Evolutionary conservation across 352 stramenopile genomes (phyloP).

Genomic region (Phytophthora pisi): DNA sequence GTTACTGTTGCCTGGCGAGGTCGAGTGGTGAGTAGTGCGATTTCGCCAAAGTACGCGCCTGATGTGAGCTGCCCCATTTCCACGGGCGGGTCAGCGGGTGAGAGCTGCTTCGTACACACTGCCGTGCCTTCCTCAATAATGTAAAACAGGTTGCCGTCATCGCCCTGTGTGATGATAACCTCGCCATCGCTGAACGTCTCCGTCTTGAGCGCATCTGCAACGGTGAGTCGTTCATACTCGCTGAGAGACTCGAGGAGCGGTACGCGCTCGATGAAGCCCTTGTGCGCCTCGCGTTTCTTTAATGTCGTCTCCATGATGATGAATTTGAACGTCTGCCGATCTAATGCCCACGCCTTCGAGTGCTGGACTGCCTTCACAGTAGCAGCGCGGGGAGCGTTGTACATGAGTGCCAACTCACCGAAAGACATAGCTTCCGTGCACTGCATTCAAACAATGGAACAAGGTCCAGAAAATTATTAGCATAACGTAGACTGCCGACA

Average conservation of each 20-base stretch:
- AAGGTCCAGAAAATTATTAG: neutral
- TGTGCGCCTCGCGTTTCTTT: constrained; percentile 88
- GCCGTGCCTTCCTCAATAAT: constrained; percentile 89
- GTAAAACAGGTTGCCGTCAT: constrained; percentile 91
- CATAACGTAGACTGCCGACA: neutral
- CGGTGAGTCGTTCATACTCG: constrained; percentile 89
- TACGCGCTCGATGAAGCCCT: constrained; percentile 88
- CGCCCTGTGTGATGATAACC: constrained; percentile 91
- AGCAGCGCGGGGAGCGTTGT: constrained; percentile 95
- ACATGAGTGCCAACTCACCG: constrained; percentile 97
- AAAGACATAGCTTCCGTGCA: constrained; percentile 93
- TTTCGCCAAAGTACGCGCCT: constrained; percentile 97
- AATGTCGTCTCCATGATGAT: constrained; percentile 93
- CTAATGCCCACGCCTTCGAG: constrained; percentile 93
- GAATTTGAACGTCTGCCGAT: constrained; percentile 91
- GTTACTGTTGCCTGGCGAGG: constrained; percentile 91
- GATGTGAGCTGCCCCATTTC: constrained; percentile 90
- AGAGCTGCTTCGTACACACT: constrained; percentile 86
- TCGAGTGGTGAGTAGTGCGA: constrained; percentile 94
- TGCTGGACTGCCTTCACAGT: constrained; percentile 92
- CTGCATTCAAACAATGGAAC: constrained; percentile 24
- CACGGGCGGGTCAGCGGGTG: constrained; percentile 59
- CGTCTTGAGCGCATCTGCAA: constrained; percentile 86
- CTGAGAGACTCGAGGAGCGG: constrained; percentile 92
- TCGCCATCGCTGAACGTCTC: constrained; percentile 87